phyloP scores from a whole-genome alignment of 2,329 filamentous ascomycete genomes.

The Cryphonectria carpinicola region DNA sequence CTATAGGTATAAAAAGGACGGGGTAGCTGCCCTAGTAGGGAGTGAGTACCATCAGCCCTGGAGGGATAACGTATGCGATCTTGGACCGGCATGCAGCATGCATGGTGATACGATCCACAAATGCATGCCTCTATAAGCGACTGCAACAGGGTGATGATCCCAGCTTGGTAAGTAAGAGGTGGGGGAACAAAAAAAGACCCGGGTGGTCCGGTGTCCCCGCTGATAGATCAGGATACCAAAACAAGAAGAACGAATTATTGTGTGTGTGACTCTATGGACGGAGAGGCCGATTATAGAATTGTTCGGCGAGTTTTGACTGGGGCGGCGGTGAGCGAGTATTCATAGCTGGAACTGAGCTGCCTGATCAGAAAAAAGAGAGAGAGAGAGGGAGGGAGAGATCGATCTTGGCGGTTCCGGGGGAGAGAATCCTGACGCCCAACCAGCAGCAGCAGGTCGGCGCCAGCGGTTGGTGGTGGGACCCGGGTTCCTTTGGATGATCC shows the following conservation, averaged over 20 bases:
- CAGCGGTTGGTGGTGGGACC: background rate
- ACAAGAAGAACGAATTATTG: background rate
- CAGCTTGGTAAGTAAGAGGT: background rate
- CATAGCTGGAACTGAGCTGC: background rate
- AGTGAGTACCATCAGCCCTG: background rate
- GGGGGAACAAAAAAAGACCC: background rate
- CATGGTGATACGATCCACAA: slow-evolving; percentile 8
- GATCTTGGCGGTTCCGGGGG: background rate
- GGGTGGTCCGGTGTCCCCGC: background rate
- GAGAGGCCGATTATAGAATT: background rate
- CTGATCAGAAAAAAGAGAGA: background rate
- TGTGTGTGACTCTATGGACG: background rate
- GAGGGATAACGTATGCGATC: background rate
- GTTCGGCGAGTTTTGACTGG: background rate
- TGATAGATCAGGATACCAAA: background rate
- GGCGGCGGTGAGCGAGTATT: background rate
- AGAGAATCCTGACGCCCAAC: background rate
- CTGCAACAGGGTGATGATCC: background rate
- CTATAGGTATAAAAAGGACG: slow-evolving; percentile 7
- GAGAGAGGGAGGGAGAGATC: background rate
- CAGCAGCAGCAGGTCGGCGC: background rate
- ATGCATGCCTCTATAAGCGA: slow-evolving; percentile 7
- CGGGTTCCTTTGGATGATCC: background rate
- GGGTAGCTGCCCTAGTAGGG: background rate
- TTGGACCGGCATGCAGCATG: background rate